Conservation (phyloP, 1,284 basidiomycete genomes). For the Ceratobasidium sp. region DNA sequence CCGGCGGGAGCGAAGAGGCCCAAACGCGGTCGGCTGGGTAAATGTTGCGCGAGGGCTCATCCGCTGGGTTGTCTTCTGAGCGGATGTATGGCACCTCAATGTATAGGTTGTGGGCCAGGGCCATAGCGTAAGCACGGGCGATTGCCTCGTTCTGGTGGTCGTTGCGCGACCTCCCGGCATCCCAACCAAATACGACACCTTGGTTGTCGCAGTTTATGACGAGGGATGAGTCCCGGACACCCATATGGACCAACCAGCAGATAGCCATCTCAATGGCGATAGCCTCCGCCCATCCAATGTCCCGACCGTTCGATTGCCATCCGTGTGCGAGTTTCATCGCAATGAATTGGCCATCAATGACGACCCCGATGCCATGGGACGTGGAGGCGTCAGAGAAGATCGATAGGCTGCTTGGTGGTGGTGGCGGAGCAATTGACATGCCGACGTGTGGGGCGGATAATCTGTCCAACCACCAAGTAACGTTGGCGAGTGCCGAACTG, state of each 20-base stretch:
- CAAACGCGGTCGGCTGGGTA: background rate
- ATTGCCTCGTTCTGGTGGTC: too few species aligned
- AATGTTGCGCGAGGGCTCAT: slow-evolving; percentile 46
- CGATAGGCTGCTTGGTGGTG: background rate
- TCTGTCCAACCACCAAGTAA: background rate
- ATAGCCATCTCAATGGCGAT: slow-evolving; percentile 58
- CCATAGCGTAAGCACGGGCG: too few species aligned
- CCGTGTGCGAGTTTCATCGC: slow-evolving; percentile 19
- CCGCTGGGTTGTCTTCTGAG: too few species aligned
- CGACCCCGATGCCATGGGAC: slow-evolving; percentile 59
- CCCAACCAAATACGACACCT: slow-evolving; percentile 60
- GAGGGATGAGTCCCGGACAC: slow-evolving; percentile 50
- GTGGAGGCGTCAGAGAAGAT: slow-evolving; percentile 57
- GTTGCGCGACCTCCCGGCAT: slow-evolving; percentile 48
- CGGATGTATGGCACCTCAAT: too few species aligned
- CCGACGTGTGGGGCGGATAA: background rate
- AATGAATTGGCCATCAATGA: slow-evolving; percentile 39
- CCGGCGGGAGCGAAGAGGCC: too few species aligned
- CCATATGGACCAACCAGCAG: slow-evolving; percentile 38
- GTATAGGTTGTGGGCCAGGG: too few species aligned
- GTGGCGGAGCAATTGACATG: background rate
- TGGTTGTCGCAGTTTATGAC: slow-evolving; percentile 60
- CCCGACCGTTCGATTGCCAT: slow-evolving; percentile 39
- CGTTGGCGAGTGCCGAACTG: background rate
- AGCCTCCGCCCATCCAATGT: slow-evolving; percentile 50